Evolutionary conservation across 192 early-diverging fungal species (phyloP).

Genomic region (Podila clonocystis): DNA sequence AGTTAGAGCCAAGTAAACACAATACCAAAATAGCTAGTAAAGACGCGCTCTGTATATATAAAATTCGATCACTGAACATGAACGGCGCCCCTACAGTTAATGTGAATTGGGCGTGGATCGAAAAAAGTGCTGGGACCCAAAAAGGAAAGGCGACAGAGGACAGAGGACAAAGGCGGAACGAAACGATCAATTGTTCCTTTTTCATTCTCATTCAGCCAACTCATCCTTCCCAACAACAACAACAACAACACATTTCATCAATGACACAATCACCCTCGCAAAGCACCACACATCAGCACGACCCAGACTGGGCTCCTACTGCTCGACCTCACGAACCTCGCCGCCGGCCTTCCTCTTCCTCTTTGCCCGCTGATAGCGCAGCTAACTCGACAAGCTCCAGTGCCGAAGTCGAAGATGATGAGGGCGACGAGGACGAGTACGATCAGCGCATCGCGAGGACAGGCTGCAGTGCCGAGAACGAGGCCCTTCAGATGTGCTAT

Average conservation of each 20-base stretch:
- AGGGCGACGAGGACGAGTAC: constrained; percentile 82
- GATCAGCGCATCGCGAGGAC: constrained; percentile 78
- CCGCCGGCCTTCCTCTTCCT: constrained; percentile 5
- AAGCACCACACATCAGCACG: constrained; percentile 8
- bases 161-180: no score
- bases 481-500: constrained; percentile 84
- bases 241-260: not conserved
- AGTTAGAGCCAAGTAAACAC: not conserved
- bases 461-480: constrained; percentile 87
- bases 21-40: not conserved
- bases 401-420: constrained; percentile 16
- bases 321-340: constrained; percentile 26
- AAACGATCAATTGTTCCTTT: not conserved
- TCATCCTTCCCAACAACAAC: not conserved
- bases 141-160: no score
- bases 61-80: no score
- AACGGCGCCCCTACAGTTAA: no score
- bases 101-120: no score
- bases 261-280: constrained; percentile 11
- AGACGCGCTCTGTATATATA: not conserved
- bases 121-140: no score
- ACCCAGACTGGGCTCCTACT: constrained; percentile 43
- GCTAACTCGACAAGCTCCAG: not conserved
- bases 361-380: not conserved
- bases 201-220: not conserved